Base-by-base conservation (phyloP, 2,329 filamentous ascomycete genomes). In the Sporothrix protearum region DNA sequence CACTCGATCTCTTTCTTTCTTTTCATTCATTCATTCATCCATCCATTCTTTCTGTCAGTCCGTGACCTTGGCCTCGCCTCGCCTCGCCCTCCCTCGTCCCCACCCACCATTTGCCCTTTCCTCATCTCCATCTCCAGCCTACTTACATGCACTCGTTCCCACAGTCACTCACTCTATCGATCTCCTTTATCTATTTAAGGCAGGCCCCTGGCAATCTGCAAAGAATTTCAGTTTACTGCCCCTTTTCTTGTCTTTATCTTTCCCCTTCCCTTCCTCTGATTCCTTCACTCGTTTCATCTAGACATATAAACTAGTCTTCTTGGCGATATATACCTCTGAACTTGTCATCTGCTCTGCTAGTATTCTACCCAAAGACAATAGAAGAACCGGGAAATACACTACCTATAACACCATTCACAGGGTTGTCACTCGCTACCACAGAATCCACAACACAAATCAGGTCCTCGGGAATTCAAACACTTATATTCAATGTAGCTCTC, bases 171-270 rank as follows among this genome's bases (percentile, higher is more conserved):
- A 12, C 3, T 5, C 12, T 14, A 47, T 39, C 7, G 45, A 12
- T 39, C 25, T 64, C 8, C 22, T 64, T 28, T 42, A 64, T 59
- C 30, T 64, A 64, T 64, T 64, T 64, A 64, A 64, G 36, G 36
- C 59, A 28, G 59, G 59, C 36, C 33, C 42, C 59, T 19, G 22
- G 36, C 45, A 28, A 19, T 64, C 59, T 64, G 14, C n/a, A 28
- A 3, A 36, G 3, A 12, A 16, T 8, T 22, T 64, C 59, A 45
- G 59, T 64, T 64, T 63, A 39, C 57, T 63, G 33, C 33, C 57
- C 33, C 12, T 53, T 57, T 30, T 57, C 22, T 67, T 30, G 19
- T 57, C 25, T 55, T 61, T 36, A 14, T 42, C 12, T 57, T 42
- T 36, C 16, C 25, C 3, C 47, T 42, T 47, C 7, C 19, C 28